Evolutionary conservation across 2,329 filamentous ascomycete species (phyloP).

Genomic region (Monilinia vaccinii-corymbosi): DNA sequence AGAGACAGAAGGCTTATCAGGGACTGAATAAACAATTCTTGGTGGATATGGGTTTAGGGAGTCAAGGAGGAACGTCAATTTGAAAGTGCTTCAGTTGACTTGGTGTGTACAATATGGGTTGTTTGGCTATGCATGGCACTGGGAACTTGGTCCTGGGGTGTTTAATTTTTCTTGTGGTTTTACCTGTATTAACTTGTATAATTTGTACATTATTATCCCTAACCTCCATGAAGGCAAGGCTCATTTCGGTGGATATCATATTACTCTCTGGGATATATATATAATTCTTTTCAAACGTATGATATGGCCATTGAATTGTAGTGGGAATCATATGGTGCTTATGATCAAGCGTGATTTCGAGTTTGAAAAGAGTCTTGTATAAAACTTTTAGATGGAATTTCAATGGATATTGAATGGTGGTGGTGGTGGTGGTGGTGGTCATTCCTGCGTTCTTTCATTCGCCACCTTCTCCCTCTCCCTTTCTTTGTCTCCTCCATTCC

Average conservation of each 20-base stretch:
- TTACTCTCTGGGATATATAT: background rate
- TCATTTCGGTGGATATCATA: background rate
- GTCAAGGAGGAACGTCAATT: constrained; percentile 20
- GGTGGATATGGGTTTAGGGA: constrained; percentile 9
- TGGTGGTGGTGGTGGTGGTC: too few relatives aligned
- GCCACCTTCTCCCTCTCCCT: too few relatives aligned
- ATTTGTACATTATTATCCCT: background rate
- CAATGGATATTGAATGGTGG: too few relatives aligned
- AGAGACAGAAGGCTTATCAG: constrained; percentile 27
- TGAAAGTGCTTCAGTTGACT: constrained; percentile 32
- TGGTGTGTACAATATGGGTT: constrained; percentile 8
- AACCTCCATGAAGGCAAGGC: background rate
- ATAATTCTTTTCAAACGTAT: too few relatives aligned
- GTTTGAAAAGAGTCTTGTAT: too few relatives aligned
- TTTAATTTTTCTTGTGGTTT: background rate
- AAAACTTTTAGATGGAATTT: too few relatives aligned
- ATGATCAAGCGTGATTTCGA: too few relatives aligned
- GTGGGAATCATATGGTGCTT: too few relatives aligned
- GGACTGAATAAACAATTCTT: background rate
- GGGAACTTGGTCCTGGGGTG: background rate
- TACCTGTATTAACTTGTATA: constrained; percentile 3
- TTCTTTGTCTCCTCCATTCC: too few relatives aligned
- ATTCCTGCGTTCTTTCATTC: too few relatives aligned
- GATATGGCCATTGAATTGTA: background rate
- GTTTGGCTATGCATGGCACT: background rate